Conservation (phyloP, 352 stramenopile genomes). For the Phytophthora idaei region DNA sequence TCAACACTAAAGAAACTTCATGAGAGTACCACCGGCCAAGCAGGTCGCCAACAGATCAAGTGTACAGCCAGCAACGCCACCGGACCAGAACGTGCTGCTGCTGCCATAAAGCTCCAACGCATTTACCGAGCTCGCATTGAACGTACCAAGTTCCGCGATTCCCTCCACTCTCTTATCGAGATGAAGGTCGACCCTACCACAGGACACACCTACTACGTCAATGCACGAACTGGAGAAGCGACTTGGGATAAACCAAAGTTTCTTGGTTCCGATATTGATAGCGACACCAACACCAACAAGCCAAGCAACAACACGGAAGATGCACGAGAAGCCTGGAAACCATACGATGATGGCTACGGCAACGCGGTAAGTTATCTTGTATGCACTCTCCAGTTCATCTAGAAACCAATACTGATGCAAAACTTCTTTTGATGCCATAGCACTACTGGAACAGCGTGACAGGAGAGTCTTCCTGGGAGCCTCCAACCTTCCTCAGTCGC, state of each 20-base stretch:
- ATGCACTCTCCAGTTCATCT: background rate
- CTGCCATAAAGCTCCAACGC: slow-evolving; percentile 68
- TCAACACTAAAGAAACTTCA: slow-evolving; percentile 51
- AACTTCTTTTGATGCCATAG: slow-evolving; percentile 25
- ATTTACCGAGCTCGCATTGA: slow-evolving; percentile 74
- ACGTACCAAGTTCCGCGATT: slow-evolving; percentile 60
- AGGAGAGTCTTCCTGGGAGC: slow-evolving; percentile 68
- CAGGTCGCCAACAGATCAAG: slow-evolving; percentile 27
- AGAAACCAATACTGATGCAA: no score
- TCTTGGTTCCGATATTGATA: slow-evolving; percentile 4
- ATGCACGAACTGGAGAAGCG: slow-evolving; percentile 62
- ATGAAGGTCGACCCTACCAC: slow-evolving; percentile 50
- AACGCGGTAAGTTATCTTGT: slow-evolving; percentile 50
- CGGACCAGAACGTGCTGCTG: slow-evolving; percentile 59
- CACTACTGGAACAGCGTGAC: slow-evolving; percentile 80
- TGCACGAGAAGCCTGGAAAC: slow-evolving; percentile 47
- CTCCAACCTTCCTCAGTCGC: slow-evolving; percentile 52
- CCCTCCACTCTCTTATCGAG: slow-evolving; percentile 64
- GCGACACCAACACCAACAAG: background rate
- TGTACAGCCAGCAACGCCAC: slow-evolving; percentile 64
- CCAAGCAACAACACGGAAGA: slow-evolving; percentile 16
- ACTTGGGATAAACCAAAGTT: slow-evolving; percentile 60
- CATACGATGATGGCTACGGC: slow-evolving; percentile 61
- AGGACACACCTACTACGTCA: slow-evolving; percentile 63
- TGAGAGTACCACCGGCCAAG: slow-evolving; percentile 20